These are phyloP conservation scores for Ganoderma sp. DNA, from an alignment of 1,284 basidiomycete genomes.

Conservation along the genomic window DNA sequence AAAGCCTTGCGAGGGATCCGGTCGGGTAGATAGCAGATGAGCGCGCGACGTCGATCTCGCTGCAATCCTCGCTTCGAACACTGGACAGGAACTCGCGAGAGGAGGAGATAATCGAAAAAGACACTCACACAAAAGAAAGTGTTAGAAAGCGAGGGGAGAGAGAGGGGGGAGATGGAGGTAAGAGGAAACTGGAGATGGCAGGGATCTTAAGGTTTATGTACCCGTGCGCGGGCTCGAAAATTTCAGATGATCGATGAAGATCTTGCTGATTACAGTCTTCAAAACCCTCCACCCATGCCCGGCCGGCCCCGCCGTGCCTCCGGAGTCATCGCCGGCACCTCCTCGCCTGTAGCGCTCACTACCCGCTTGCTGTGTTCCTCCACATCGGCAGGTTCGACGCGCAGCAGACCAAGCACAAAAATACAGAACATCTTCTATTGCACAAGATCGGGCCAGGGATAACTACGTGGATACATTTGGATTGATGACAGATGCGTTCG, in stretches of 20 bases:
- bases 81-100: slow-evolving; percentile 18
- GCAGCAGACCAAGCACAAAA: slow-evolving; percentile 7
- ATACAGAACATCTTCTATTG: slow-evolving; percentile 28
- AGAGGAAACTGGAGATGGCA: slow-evolving; percentile 40
- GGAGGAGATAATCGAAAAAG: slow-evolving; percentile 14
- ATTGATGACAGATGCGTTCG: slow-evolving; percentile 27
- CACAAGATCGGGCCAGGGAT: slow-evolving; percentile 20
- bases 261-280: slow-evolving; percentile 31
- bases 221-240: slow-evolving; percentile 42
- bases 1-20: slow-evolving; percentile 15
- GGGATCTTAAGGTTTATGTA: slow-evolving; percentile 45
- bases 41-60: slow-evolving; percentile 26
- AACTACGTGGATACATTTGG: slow-evolving; percentile 32
- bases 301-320: slow-evolving; percentile 38
- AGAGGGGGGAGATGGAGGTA: slow-evolving; percentile 44
- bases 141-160: slow-evolving; percentile 40
- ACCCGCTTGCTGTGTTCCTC: slow-evolving; percentile 5
- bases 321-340: slow-evolving; percentile 28
- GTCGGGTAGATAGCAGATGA: slow-evolving; percentile 30
- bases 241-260: slow-evolving; percentile 47
- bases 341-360: slow-evolving; percentile 22
- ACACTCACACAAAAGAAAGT: slow-evolving; percentile 43
- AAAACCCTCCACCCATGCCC: slow-evolving; percentile 36
- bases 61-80: slow-evolving; percentile 19
- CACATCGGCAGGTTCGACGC: background rate